Percentiles rank a stretch among this genome's conserved stretches.
Conservation (phyloP, 2,329 filamentous ascomycete species). For the Drechslerella stenobrocha region DNA sequence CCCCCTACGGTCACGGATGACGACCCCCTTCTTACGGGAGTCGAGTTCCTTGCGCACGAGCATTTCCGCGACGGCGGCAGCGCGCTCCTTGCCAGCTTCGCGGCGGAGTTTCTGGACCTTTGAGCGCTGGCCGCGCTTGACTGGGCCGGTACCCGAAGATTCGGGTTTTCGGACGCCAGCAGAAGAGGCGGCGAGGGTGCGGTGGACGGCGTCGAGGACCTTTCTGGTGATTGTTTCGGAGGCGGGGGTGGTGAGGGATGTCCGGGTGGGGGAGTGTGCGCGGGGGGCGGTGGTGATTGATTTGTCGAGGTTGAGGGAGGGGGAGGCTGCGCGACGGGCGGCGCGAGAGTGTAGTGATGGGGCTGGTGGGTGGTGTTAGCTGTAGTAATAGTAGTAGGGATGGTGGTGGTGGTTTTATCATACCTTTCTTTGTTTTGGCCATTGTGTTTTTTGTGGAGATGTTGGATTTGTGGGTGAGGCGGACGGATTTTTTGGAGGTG, state of each 20-base stretch:
- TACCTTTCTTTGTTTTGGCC: slow-evolving; percentile 45
- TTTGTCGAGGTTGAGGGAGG: slow-evolving; percentile 72
- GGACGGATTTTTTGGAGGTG: neutral
- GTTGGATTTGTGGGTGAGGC: neutral
- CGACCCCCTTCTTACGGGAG: slow-evolving; percentile 23
- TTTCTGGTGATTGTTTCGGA: slow-evolving; percentile 44
- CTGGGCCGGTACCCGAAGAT: slow-evolving; percentile 3
- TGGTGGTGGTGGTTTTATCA: neutral
- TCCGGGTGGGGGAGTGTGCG: slow-evolving; percentile 53
- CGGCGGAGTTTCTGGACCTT: slow-evolving; percentile 39
- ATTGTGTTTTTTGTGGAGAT: slow-evolving; percentile 10
- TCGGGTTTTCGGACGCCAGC: slow-evolving; percentile 27
- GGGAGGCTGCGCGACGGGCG: slow-evolving; percentile 71
- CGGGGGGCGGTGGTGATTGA: slow-evolving; percentile 65
- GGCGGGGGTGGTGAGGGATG: slow-evolving; percentile 52
- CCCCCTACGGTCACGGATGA: slow-evolving; percentile 38
- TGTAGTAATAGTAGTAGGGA: slow-evolving; percentile 2
- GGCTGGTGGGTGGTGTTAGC: slow-evolving; percentile 7
- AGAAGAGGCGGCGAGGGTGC: slow-evolving; percentile 27
- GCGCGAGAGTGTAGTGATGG: slow-evolving; percentile 67
- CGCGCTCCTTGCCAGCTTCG: slow-evolving; percentile 42
- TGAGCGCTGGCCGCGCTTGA: slow-evolving; percentile 30
- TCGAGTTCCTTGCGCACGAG: slow-evolving; percentile 37
- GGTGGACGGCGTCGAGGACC: slow-evolving; percentile 45
- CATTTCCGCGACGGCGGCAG: slow-evolving; percentile 31